These are phyloP conservation scores for Sporothrix protearum DNA, from an alignment of 2,329 filamentous ascomycete genomes.

Conservation along the genomic window DNA sequence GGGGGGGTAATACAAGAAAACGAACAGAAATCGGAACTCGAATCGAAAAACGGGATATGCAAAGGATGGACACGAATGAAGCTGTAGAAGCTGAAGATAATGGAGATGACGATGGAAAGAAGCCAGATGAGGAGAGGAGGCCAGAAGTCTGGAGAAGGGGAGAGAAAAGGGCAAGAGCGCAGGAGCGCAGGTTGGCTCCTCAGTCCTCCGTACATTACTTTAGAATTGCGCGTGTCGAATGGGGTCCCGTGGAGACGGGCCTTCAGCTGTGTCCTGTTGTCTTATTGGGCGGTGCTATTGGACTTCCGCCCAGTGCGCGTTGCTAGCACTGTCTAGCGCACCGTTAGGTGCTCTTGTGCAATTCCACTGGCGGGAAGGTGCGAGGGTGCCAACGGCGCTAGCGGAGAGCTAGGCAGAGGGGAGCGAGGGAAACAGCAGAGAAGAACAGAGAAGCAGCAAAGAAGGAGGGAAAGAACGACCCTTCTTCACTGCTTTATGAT, in stretches of 20 bases:
- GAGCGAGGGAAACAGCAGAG: not conserved
- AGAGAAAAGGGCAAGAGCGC: not conserved
- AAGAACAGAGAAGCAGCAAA: not conserved
- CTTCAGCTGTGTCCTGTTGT: not conserved
- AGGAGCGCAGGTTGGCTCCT: not conserved
- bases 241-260: constrained; percentile 8
- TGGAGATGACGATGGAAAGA: constrained; percentile 12
- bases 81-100: constrained; percentile 1
- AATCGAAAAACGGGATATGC: constrained; percentile 7
- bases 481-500: not conserved
- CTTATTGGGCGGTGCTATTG: constrained; percentile 14
- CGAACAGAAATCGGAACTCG: not conserved
- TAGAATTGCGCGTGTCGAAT: constrained; percentile 11
- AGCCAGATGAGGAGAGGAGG: constrained; percentile 1
- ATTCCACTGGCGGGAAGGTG: not conserved
- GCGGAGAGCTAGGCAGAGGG: constrained; percentile 8
- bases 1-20: constrained; percentile 4
- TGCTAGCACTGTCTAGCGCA: not conserved
- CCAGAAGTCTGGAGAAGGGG: constrained; percentile 16
- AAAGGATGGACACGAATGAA: constrained; percentile 22
- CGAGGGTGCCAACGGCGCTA: not conserved
- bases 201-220: too few species aligned
- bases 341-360: constrained; percentile 6
- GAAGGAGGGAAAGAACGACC: constrained; percentile 1
- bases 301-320: constrained; percentile 6